phyloP scores from a whole-genome alignment of 2,329 filamentous ascomycete genomes.

The Ophiocordyceps sinensis region DNA sequence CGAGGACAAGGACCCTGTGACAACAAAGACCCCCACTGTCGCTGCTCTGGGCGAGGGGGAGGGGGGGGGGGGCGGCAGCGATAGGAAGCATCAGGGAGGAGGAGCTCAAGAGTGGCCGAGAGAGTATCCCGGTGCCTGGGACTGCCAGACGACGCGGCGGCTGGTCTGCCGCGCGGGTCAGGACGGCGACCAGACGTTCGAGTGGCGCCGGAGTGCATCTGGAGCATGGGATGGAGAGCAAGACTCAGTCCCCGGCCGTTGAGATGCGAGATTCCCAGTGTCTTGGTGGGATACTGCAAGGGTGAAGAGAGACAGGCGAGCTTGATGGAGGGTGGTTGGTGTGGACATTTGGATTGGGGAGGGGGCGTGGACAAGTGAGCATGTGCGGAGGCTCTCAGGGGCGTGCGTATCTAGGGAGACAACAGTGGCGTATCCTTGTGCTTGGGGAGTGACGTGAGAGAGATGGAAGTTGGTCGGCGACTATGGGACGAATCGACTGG shows the following conservation, averaged over 20 bases:
- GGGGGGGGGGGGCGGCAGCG: background rate
- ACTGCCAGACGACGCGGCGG: background rate
- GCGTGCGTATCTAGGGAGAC: constrained; percentile 1
- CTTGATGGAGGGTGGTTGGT: background rate
- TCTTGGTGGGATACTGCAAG: constrained; percentile 6
- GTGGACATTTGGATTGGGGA: background rate
- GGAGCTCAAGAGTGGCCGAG: background rate
- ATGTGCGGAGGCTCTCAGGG: background rate
- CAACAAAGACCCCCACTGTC: too few relatives aligned
- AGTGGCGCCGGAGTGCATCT: constrained; percentile 6
- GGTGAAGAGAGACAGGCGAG: constrained; percentile 4
- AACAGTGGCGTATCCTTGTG: constrained; percentile 3
- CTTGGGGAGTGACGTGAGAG: constrained; percentile 1
- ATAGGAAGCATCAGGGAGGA: background rate
- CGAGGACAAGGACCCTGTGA: background rate
- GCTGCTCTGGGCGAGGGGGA: background rate
- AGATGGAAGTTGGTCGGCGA: constrained; percentile 1
- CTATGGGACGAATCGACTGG: background rate
- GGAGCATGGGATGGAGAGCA: constrained; percentile 2
- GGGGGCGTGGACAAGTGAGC: background rate
- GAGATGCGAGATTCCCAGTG: constrained; percentile 7
- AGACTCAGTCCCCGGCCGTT: constrained; percentile 4
- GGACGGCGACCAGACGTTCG: constrained; percentile 2
- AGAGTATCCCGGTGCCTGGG: constrained; percentile 1
- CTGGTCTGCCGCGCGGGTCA: background rate